Evolutionary conservation across 179 eudicot genomes (phyloP), one percentile per base, ranked within the genome.

Genomic region (Corrigiola litoralis): DNA sequence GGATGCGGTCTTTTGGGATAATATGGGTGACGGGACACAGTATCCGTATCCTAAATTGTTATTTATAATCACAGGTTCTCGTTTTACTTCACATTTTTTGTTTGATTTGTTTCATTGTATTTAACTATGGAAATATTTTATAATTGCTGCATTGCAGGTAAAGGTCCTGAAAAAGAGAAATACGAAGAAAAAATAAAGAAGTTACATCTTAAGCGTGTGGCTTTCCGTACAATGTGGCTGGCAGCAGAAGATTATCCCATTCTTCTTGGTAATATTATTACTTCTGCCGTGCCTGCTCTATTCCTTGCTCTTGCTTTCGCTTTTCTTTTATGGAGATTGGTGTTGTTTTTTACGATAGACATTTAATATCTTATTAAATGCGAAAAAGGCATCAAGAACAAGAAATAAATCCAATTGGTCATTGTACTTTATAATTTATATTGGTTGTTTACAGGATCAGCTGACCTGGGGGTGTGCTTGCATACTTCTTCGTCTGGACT

Each of bases 221-320:
- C 97, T 28, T 94, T 94, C 60, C 96, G 99, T 13, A 94, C 99
- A 48, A 90, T 90, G 99, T 94, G 99, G 99, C 73, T 94, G 65
- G 69, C 95, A 57, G 85, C 99, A 6, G 96, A 90, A 81, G 97
- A 90, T 78, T 94, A 94, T 66, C 97, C 99, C 10, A 55, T 83
- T 47, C 94, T 94, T 77, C 96, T 94, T 74, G 99, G 98, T 92
- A 78, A 44, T 69, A 6, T 21, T 37, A 10, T 53, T 28, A 29
- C 18, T 23, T 48, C 44, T 55, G 36, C 21, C 14, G 13, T 57
- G 53, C 18, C 53, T 61, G 23, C 57, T 37, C 27, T 32, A 32
- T 34, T 42, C 29, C 24, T 58, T 41, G n/a, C 4, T 13, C 23
- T 50, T 23, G 3, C 41, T 12, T 11, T 41, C 17, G 27, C 32